phyloP scores from a whole-genome alignment of 139 green algal species.

The Nannochloris sp. region DNA sequence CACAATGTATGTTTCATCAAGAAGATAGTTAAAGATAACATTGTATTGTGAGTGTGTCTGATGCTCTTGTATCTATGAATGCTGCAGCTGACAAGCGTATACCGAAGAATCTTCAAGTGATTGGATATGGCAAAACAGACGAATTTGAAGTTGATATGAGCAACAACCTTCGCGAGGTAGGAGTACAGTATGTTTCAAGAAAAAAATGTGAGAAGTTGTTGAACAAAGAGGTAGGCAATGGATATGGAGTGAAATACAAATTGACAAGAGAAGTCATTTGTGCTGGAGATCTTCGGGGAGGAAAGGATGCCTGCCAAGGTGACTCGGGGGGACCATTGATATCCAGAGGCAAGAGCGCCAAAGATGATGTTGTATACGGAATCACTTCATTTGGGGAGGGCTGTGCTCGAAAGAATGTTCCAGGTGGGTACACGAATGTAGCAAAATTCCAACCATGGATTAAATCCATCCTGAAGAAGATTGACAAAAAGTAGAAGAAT shows the following conservation, averaged over 20 bases:
- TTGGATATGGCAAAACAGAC: conserved; percentile 9
- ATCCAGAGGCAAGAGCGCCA: not conserved
- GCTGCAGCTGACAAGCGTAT: not conserved
- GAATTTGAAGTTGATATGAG: conserved; percentile 1
- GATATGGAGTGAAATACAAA: conserved; percentile 1
- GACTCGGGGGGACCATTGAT: conserved; percentile 10
- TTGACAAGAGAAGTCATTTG: conserved; percentile 1
- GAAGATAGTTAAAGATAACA: not conserved
- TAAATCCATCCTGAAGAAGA: not conserved
- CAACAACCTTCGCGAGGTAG: conserved; percentile 1
- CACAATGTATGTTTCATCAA: not conserved
- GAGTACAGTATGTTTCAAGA: not conserved
- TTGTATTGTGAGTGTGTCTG: not conserved
- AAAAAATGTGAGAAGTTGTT: conserved; percentile 2
- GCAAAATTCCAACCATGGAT: conserved; percentile 4
- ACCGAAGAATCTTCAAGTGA: not conserved
- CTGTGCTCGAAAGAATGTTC: conserved; percentile 10
- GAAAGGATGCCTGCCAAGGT: conserved; percentile 5
- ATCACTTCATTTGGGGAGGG: conserved; percentile 12
- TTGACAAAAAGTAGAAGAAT: conserved; percentile 5
- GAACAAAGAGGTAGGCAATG: not conserved
- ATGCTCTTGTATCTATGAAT: not conserved
- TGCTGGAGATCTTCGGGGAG: conserved; percentile 1
- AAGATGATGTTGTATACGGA: conserved; percentile 10
- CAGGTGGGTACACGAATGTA: conserved; percentile 8